Evolutionary conservation across 2,329 filamentous ascomycete species (phyloP), one percentile per base, ranked within the genome.

Genomic region (Herpotrichia juniperi): DNA sequence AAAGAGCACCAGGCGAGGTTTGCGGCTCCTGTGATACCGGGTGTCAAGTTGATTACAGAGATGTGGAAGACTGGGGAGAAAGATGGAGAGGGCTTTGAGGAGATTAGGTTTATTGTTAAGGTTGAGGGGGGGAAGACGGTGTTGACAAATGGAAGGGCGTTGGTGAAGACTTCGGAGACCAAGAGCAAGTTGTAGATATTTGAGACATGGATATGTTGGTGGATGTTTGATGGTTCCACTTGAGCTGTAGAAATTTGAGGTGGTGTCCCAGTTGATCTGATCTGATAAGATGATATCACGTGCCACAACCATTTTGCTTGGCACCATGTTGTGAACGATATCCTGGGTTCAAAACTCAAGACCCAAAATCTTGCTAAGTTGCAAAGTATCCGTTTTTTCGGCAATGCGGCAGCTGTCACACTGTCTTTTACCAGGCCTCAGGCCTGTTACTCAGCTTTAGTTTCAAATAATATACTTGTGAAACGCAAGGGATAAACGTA

Each of bases 1-100:
- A 90, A 86, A 76, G 90, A 94, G 75, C 96, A 93, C 79, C 90
- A 93, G 78, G 91, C 91, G 16, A 82, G 92, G 37, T 96, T 96
- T 71, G 91, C 91, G 11, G 88, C 86, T 57, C 92, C 92, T 1
- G 92, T 96, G 8, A 87, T 85, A 70, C 91, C 91, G 0, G 91
- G 89, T 19, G 90, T 94, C 71, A 92, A 89, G 78, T 81, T 96
- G 25, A 83, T 90, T 30, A 91, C 87, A 5, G 86, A 90, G 69
- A 90, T 90, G 45, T 97, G 93, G 93, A 82, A 82, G 69, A 90
- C 84, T 19, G 91, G 91, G 1, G 78, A 87, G 63, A 75, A 78
- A 63, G 81, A 86, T 69, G 83, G 82, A 37, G 66, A 77, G 59
- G 64, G 82, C 76, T 96, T 84, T 76, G 91, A 96, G 75, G 92